Evolutionary conservation across 176 grass and related monocot genomes (phyloP).

Genomic region (Aechmea fasciata): DNA sequence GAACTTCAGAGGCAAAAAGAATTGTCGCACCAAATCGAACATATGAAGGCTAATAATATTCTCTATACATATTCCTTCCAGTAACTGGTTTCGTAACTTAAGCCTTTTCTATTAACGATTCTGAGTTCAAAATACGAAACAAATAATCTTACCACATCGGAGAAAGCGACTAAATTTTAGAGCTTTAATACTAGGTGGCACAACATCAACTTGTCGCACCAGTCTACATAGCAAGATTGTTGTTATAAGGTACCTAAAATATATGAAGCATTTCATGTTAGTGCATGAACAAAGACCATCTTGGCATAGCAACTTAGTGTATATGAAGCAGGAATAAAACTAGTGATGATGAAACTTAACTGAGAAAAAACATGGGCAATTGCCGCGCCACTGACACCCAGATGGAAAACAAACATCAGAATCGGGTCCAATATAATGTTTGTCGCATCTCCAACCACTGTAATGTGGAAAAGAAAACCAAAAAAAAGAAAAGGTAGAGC

Average conservation of each 20-base stretch:
- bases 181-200: constrained; percentile 76
- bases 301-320: background rate
- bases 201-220: constrained; percentile 59
- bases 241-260: constrained; percentile 78
- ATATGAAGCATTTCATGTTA: constrained; percentile 9
- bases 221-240: constrained; percentile 66
- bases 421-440: constrained; percentile 95
- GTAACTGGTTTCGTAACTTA: no score
- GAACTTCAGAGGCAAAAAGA: background rate
- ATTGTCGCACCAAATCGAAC: background rate
- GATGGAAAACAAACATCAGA: constrained; percentile 83
- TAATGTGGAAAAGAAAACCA: constrained; percentile 5
- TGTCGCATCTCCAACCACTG: constrained; percentile 73
- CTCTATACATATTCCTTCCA: no score
- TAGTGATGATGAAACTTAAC: constrained; percentile 33
- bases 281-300: background rate
- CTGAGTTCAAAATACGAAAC: background rate
- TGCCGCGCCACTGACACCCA: constrained; percentile 89
- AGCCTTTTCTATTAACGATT: no score
- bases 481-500: background rate
- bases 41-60: no score
- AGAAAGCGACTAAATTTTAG: constrained; percentile 87
- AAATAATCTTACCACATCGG: constrained; percentile 60
- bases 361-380: constrained; percentile 91
- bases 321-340: background rate